Conservation (phyloP, 169 alveolate genomes). For the Plasmodium relictum region DNA sequence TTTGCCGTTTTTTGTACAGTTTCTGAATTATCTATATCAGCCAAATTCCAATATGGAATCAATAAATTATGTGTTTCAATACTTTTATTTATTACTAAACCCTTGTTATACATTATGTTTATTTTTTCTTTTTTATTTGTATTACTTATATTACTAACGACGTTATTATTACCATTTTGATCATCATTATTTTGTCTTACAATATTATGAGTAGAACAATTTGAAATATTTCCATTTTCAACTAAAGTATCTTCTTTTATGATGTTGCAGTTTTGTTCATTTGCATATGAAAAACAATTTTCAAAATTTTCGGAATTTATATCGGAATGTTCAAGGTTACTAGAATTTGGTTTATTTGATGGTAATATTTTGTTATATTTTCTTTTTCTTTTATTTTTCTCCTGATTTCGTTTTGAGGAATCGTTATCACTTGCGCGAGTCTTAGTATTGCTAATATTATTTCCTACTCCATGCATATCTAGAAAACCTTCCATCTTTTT, state of each 20-base stretch:
- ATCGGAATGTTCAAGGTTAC: not conserved
- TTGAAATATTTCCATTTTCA: not conserved
- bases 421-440: not conserved
- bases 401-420: slow-evolving; percentile 13
- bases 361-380: slow-evolving; percentile 40
- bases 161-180: not conserved
- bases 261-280: not conserved
- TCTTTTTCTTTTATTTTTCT: slow-evolving; percentile 64
- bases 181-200: not conserved
- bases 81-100: slow-evolving; percentile 57
- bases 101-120: slow-evolving; percentile 56
- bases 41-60: slow-evolving; percentile 76
- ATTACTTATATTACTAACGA: not conserved
- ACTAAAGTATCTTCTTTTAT: not conserved
- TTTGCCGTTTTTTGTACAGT: slow-evolving; percentile 27
- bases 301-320: slow-evolving; percentile 8
- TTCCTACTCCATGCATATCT: too few relatives aligned
- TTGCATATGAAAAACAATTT: not conserved
- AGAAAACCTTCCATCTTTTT: not conserved
- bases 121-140: not conserved
- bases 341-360: slow-evolving; percentile 1
- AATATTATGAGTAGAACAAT: not conserved
- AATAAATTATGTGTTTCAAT: slow-evolving; percentile 31
- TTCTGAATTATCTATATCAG: slow-evolving; percentile 59
- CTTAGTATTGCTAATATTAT: not conserved